Conservation (phyloP, 257 asterid genomes). For the Solanum sitiens region DNA sequence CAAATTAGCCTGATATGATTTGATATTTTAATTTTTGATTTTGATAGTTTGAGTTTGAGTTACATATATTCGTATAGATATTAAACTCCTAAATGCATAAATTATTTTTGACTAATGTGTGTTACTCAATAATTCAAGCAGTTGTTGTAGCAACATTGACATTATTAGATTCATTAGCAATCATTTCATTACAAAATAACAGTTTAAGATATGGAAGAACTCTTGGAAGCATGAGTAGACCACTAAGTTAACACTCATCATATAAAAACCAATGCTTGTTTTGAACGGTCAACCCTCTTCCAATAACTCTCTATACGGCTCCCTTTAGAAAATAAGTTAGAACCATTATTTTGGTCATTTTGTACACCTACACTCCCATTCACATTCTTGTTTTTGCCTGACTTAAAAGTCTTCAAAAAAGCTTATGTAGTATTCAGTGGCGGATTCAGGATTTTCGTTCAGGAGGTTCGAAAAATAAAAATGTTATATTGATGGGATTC, state of each 20-base stretch:
- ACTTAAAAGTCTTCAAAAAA: slow-evolving; percentile 33
- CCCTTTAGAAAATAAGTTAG: slow-evolving; percentile 46
- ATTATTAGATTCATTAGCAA: slow-evolving; percentile 62
- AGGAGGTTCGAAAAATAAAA: too few species aligned
- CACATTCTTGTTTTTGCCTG: slow-evolving; percentile 9
- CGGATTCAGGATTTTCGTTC: too few species aligned
- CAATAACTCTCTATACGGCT: slow-evolving; percentile 63
- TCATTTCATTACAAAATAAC: slow-evolving; percentile 59
- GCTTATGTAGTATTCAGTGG: slow-evolving; percentile 12
- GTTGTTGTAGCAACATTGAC: slow-evolving; percentile 22
- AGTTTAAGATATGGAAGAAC: slow-evolving; percentile 67
- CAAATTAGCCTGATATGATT: too few species aligned
- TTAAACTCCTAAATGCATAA: neutral
- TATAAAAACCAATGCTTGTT: slow-evolving; percentile 73
- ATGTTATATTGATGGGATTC: too few species aligned
- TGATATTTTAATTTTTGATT: too few species aligned
- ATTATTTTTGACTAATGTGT: neutral
- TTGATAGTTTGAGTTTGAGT: too few species aligned
- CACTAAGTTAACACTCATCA: slow-evolving; percentile 95
- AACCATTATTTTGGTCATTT: slow-evolving; percentile 7
- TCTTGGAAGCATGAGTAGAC: slow-evolving; percentile 59
- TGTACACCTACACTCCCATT: slow-evolving; percentile 2
- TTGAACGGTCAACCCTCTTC: slow-evolving; percentile 47
- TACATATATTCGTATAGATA: too few species aligned
- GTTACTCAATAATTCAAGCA: neutral